Evolutionary conservation across 73 alveolate species (phyloP), one percentile per base, ranked within the genome.

Genomic region (Breviolum minutum): DNA sequence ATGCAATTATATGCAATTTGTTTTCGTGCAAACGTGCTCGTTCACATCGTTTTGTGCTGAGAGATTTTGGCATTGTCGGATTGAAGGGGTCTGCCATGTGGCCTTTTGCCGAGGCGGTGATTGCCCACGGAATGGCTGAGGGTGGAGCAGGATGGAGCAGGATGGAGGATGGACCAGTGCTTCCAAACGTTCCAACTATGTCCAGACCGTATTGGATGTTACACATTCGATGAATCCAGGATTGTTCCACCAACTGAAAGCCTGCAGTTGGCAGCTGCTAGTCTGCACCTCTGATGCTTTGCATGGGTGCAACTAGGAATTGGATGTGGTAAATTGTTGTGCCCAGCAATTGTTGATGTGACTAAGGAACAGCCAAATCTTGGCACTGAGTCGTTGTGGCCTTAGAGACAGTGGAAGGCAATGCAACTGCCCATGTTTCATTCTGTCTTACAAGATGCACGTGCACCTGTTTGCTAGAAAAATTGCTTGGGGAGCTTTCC

Each of bases 71-170:
- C 54, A 40, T 40, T 40, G 54, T 2, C 54, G 54, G 54, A 40
- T 40, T 40, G 54, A 40, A 40, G 54, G 54, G 54, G 54, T 40
- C 54, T 40, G 54, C 54, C 54, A 40, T 40, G 54, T 40, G 54
- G 54, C 54, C 54, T 40, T 40, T 3, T 40, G 54, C 3, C 54
- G 54, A 87, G 95, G 95, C 26, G 95, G 95, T 9, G 95, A 88
- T 70, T 88, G 95, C 81, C 95, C 95, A 11, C 68, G 95, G 62
- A 87, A 87, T 54, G 83, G 84, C 7, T 14, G 14, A 64, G 62
- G 95, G 62, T 12, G 48, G 95, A 48, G 13, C 30, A 22, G 77
- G 60, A 22, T 73, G 82, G 27, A 73, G 40, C 6, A 40, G 54
- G 54, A 40, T 40, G 54, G 54, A 40, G 54, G 54, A 40, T 40